These are phyloP conservation scores for Fragilaria crotonensis DNA, from an alignment of 108 stramenopile species.

Conservation along the genomic window DNA sequence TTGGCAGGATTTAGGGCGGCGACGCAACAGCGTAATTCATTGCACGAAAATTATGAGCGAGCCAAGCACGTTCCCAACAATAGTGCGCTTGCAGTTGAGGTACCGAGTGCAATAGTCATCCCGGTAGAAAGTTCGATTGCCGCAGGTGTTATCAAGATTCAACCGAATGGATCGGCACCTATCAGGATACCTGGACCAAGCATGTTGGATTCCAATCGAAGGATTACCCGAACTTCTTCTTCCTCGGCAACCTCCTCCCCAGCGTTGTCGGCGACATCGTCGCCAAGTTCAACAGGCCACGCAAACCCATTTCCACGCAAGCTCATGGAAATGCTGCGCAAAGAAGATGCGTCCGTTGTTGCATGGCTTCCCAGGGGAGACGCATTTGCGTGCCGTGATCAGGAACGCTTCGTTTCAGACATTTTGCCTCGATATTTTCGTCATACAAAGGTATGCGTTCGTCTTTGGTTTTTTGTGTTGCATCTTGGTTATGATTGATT, in stretches of 20 bases:
- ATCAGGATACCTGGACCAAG: not conserved
- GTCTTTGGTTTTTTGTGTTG: slow-evolving; percentile 10
- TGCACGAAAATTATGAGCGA: slow-evolving; percentile 29
- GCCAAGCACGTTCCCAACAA: slow-evolving; percentile 14
- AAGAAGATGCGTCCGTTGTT: slow-evolving; percentile 73
- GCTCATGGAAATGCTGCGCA: slow-evolving; percentile 82
- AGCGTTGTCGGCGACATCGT: slow-evolving; percentile 22
- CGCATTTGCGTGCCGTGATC: slow-evolving; percentile 81
- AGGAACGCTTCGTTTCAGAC: slow-evolving; percentile 66
- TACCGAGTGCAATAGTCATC: slow-evolving; percentile 24
- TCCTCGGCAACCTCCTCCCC: slow-evolving; percentile 23
- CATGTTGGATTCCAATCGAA: slow-evolving; percentile 1
- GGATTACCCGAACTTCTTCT: slow-evolving; percentile 11
- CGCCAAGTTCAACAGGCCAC: slow-evolving; percentile 32
- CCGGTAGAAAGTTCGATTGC: slow-evolving; percentile 32
- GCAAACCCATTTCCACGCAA: slow-evolving; percentile 89
- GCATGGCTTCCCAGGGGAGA: slow-evolving; percentile 82
- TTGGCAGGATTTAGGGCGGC: slow-evolving; percentile 82
- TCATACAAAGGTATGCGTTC: slow-evolving; percentile 68
- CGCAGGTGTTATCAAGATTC: slow-evolving; percentile 37
- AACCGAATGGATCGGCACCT: slow-evolving; percentile 5
- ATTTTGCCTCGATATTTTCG: slow-evolving; percentile 85
- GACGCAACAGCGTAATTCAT: slow-evolving; percentile 20
- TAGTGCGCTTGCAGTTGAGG: slow-evolving; percentile 1
- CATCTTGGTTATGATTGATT: slow-evolving; percentile 84